A percentile compares a stretch with the other conserved stretches of the same genome.
Evolutionary conservation across 2,329 filamentous ascomycete species (phyloP).

Genomic region (Alternaria triticimaculans): DNA sequence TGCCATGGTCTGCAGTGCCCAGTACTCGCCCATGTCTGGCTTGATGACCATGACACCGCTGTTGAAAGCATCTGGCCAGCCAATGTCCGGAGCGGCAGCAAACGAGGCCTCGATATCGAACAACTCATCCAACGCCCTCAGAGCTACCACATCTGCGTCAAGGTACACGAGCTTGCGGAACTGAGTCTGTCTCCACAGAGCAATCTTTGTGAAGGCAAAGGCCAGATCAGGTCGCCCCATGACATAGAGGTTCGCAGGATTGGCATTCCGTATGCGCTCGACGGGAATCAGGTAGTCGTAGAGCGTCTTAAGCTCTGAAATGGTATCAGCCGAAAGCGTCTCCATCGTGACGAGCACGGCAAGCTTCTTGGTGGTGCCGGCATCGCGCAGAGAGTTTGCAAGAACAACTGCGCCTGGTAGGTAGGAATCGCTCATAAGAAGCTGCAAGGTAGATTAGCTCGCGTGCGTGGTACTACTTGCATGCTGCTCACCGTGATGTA

Average conservation of each 20-base stretch:
- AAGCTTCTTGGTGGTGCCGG: constrained; percentile 83
- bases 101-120: constrained; percentile 70
- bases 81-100: constrained; percentile 87
- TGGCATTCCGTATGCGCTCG: constrained; percentile 75
- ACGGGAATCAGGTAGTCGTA: constrained; percentile 92
- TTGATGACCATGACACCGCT: constrained; percentile 93
- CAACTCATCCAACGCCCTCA: constrained; percentile 90
- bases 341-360: constrained; percentile 84
- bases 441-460: constrained; percentile 61
- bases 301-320: constrained; percentile 79
- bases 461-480: constrained; percentile 23
- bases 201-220: constrained; percentile 95
- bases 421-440: constrained; percentile 90
- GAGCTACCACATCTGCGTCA: constrained; percentile 90
- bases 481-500: constrained; percentile 67
- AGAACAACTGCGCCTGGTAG: constrained; percentile 92
- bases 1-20: constrained; percentile 82
- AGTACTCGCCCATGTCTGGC: constrained; percentile 86
- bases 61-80: constrained; percentile 98
- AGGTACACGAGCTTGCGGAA: constrained; percentile 94
- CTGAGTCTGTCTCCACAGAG: constrained; percentile 88
- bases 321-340: constrained; percentile 74
- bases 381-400: constrained; percentile 92
- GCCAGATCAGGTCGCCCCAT: constrained; percentile 92
- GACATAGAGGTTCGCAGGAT: constrained; percentile 81